A percentile compares a stretch with the other conserved stretches of the same genome.
These are phyloP conservation scores for Turritis glabra DNA, from an alignment of 345 rosid genomes.

Conservation along the genomic window DNA sequence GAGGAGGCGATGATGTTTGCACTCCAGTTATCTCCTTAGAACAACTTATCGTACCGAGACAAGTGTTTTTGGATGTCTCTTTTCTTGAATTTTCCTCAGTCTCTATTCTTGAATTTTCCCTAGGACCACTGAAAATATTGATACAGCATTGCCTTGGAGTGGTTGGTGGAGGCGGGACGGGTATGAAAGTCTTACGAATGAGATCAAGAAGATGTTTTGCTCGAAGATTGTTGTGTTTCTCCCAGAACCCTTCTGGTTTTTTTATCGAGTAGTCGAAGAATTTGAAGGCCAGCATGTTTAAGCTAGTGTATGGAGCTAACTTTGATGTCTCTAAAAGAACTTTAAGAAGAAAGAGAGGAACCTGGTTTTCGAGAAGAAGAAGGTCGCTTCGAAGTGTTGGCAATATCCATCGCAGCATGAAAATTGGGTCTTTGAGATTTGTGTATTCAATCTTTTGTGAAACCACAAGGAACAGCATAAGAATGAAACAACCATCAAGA, in stretches of 20 bases:
- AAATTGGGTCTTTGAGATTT: constrained; percentile 47
- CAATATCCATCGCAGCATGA: constrained; percentile 48
- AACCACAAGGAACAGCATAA: constrained; percentile 51
- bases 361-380: constrained; percentile 26
- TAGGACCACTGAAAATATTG: background rate
- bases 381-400: constrained; percentile 27
- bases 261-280: constrained; percentile 3
- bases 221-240: background rate
- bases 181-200: constrained; percentile 22
- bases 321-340: constrained; percentile 7
- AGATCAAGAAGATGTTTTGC: constrained; percentile 31
- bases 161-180: background rate
- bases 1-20: background rate
- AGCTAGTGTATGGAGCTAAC: constrained; percentile 12
- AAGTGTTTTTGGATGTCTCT: background rate
- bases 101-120: background rate
- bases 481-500: constrained; percentile 59
- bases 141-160: background rate
- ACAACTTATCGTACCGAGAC: background rate
- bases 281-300: background rate
- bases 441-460: constrained; percentile 26
- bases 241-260: constrained; percentile 1
- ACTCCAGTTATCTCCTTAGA: background rate
- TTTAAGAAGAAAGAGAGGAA: constrained; percentile 21
- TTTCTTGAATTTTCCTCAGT: background rate